Evolutionary conservation across 139 green algal genomes (phyloP), one percentile per base, ranked within the genome.

Genomic region (Chlamydomonas sp.): DNA sequence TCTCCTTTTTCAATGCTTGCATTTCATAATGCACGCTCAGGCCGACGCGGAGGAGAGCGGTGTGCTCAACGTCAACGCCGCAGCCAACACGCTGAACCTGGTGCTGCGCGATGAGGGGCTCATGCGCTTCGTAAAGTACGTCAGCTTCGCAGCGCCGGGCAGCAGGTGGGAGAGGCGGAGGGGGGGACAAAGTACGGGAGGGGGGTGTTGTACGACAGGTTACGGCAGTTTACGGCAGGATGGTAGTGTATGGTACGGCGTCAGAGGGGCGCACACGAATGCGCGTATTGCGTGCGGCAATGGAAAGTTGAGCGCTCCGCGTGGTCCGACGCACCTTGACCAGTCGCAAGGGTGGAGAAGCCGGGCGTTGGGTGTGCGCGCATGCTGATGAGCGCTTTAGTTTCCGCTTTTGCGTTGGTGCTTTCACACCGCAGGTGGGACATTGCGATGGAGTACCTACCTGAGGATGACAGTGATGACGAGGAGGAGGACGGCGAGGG

Each of bases 81-180:
- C 92, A 14, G 87, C 78, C 88, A 99, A 99, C 91, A 94, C 89
- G 0, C 90, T 99, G 14, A 97, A 94, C 90, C 89, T 99, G 80
- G 95, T 99, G 78, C 90, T 97, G 64, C 91, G 95, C 0, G 95
- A 97, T 83, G 92, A 95, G 78, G 95, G 94, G 9, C 89, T 98
- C 49, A 97, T 98, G 94, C 88, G 91, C 12, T 99, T 99, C 86
- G 95, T 98, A 17, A 99, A 99, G 89, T 93, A 91, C 66, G 78
- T 93, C 79, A 90, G 83, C 69, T 89, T 84, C 49, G 78, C 83
- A 14, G 90, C 90, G 63, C 90, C 90, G 16, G 90, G 90, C 31
- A 92, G 90, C 90, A 90, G 82, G 72, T 87, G 61, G 2, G 80
- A 59, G 58, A 17, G 80, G 15, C 57, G 80, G 31, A 1, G 16